A percentile compares a stretch with the other conserved stretches of the same genome.
These are phyloP conservation scores for Lactarius indigo DNA, from an alignment of 768 basidiomycete species.

Conservation along the genomic window DNA sequence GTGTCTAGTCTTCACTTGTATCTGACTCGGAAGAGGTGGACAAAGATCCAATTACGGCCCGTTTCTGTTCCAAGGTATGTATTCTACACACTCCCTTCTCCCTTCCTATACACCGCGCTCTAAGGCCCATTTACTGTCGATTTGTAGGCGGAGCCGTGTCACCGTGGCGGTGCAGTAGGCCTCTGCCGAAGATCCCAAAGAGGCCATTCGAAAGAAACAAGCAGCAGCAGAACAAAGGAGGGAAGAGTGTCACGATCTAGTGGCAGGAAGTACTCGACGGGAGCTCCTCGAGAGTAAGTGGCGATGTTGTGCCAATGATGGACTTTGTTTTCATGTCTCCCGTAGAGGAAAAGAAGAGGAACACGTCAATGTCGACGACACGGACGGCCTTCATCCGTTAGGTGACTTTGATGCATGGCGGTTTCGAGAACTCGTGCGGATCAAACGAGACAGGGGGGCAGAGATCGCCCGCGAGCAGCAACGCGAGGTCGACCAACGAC, in stretches of 20 bases:
- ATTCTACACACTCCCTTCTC: neutral
- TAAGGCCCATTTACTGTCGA: neutral
- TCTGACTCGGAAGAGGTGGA: conserved; percentile 73
- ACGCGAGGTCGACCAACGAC: conserved; percentile 83
- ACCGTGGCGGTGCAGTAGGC: conserved; percentile 70
- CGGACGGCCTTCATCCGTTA: conserved; percentile 85
- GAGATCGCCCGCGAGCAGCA: conserved; percentile 78
- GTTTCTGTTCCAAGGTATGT: conserved; percentile 93
- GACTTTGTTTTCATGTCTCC: neutral
- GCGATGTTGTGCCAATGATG: neutral
- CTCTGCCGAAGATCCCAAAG: conserved; percentile 71
- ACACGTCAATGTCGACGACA: conserved; percentile 89
- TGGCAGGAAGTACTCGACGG: conserved; percentile 88
- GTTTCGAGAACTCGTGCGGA: conserved; percentile 85
- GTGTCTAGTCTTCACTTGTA: conserved; percentile 54
- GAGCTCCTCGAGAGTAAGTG: conserved; percentile 90
- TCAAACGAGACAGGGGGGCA: conserved; percentile 92
- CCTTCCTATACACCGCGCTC: neutral
- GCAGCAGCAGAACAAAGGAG: conserved; percentile 77
- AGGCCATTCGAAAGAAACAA: conserved; percentile 63
- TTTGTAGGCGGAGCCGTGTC: conserved; percentile 60
- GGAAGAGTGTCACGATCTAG: conserved; percentile 86
- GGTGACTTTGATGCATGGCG: conserved; percentile 97
- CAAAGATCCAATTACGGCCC: conserved; percentile 79
- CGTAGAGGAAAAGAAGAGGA: conserved; percentile 80